Percentiles rank a stretch among this genome's conserved stretches.
These are phyloP conservation scores for baker's yeast (Saccharomyces cerevisiae) DNA, from an alignment of 805 yeast species.

Conservation along the genomic window DNA sequence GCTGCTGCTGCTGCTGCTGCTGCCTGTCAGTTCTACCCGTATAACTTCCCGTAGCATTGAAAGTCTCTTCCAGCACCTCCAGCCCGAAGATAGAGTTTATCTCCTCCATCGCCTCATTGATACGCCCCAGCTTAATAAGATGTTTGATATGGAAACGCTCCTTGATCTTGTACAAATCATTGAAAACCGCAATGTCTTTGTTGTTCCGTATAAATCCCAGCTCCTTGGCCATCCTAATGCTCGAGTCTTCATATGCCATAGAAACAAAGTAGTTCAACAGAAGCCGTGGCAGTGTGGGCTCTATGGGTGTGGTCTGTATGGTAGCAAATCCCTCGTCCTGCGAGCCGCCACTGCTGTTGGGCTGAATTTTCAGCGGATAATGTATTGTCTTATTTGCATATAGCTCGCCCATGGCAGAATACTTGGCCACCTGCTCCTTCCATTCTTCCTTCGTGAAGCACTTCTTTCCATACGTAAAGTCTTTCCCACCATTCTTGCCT, in stretches of 20 bases:
- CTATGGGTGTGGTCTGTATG: slow-evolving; percentile 22
- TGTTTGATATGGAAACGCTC: slow-evolving; percentile 21
- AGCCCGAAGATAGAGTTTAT: slow-evolving; percentile 26
- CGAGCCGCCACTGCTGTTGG: neutral
- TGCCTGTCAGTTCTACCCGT: slow-evolving; percentile 40
- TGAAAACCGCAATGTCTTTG: slow-evolving; percentile 27
- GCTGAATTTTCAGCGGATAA: neutral
- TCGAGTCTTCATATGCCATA: slow-evolving; percentile 70
- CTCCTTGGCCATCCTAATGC: slow-evolving; percentile 53
- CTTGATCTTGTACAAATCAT: slow-evolving; percentile 19
- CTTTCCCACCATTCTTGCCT: neutral
- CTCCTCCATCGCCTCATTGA: slow-evolving; percentile 24
- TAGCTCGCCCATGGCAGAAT: slow-evolving; percentile 1
- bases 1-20: slow-evolving; percentile 38
- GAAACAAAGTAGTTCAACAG: slow-evolving; percentile 66
- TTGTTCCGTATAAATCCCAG: slow-evolving; percentile 29
- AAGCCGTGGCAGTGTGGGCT: slow-evolving; percentile 35
- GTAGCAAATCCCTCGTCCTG: slow-evolving; percentile 1
- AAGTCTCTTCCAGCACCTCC: slow-evolving; percentile 14
- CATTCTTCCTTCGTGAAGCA: slow-evolving; percentile 23
- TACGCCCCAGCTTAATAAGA: slow-evolving; percentile 20
- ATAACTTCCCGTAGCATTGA: slow-evolving; percentile 29
- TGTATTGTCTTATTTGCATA: neutral
- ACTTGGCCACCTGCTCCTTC: slow-evolving; percentile 15
- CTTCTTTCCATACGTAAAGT: slow-evolving; percentile 6